These are phyloP conservation scores for Metschnikowia amazonensis DNA, from an alignment of 805 yeast species.

Conservation along the genomic window DNA sequence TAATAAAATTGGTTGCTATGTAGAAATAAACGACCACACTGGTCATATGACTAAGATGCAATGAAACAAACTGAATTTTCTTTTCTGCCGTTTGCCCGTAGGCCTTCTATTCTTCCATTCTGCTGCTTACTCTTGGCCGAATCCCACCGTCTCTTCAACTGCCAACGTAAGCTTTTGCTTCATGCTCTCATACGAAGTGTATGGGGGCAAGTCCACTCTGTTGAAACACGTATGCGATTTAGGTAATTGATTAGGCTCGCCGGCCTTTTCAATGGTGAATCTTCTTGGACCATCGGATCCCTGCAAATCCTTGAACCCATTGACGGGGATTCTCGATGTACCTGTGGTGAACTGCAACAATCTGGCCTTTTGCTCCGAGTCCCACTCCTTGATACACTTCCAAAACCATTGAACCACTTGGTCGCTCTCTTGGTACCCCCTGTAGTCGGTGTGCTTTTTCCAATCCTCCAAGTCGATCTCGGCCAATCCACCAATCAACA, in stretches of 20 bases:
- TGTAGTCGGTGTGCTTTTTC: slow-evolving; percentile 97
- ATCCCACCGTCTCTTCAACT: slow-evolving; percentile 98
- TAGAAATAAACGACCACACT: slow-evolving; percentile 3
- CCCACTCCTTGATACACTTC: slow-evolving; percentile 92
- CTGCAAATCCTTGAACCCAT: slow-evolving; percentile 97
- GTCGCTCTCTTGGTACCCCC: slow-evolving; percentile 96
- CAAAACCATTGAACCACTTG: slow-evolving; percentile 99
- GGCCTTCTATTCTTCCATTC: neutral
- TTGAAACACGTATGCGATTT: slow-evolving; percentile 98
- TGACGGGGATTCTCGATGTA: slow-evolving; percentile 97
- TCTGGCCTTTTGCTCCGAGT: slow-evolving; percentile 93
- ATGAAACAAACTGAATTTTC: slow-evolving; percentile 1
- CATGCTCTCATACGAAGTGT: slow-evolving; percentile 75
- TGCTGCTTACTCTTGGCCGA: slow-evolving; percentile 79
- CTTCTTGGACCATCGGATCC: slow-evolving; percentile 99
- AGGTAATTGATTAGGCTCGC: slow-evolving; percentile 88
- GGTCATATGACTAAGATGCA: slow-evolving; percentile 5
- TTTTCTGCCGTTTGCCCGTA: neutral
- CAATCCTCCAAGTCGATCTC: slow-evolving; percentile 98
- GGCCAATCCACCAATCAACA: slow-evolving; percentile 96
- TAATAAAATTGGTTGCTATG: slow-evolving; percentile 3
- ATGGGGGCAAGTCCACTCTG: slow-evolving; percentile 96
- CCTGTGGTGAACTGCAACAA: slow-evolving; percentile 96
- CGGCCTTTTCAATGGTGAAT: slow-evolving; percentile 97
- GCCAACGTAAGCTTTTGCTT: slow-evolving; percentile 91